Percentiles rank a stretch among this genome's conserved stretches.
phyloP scores from a whole-genome alignment of 148 eudicot species.

The Euryodendron excelsum region DNA sequence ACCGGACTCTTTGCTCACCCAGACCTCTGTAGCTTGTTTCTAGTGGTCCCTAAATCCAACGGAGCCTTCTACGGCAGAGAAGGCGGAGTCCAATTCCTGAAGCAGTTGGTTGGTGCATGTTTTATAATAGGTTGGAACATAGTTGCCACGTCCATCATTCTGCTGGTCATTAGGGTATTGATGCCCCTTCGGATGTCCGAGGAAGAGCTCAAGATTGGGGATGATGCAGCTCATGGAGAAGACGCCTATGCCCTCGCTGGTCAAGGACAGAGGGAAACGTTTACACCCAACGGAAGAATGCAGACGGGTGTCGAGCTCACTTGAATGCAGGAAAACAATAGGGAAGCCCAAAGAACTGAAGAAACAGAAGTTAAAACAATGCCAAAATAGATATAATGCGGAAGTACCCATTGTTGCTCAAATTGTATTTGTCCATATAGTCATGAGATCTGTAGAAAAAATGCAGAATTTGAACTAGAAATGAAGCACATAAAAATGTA shows the following conservation, averaged over 20 bases:
- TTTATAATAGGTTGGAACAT: constrained; percentile 28
- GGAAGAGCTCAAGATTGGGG: constrained; percentile 25
- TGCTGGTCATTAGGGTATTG: constrained; percentile 11
- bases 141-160: constrained; percentile 24
- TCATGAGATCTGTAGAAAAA: background rate
- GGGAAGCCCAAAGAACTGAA: background rate
- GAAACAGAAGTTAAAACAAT: background rate
- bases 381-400: background rate
- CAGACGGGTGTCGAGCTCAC: background rate
- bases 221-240: constrained; percentile 31
- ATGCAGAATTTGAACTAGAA: background rate
- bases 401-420: background rate
- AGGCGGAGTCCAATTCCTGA: constrained; percentile 17
- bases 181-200: constrained; percentile 26
- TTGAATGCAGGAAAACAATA: too few species aligned
- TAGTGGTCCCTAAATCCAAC: constrained; percentile 17
- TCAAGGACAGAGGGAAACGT: constrained; percentile 21
- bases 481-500: background rate
- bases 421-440: background rate
- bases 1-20: constrained; percentile 28
- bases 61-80: constrained; percentile 20
- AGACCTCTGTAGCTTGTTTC: constrained; percentile 20
- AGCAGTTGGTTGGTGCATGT: constrained; percentile 22
- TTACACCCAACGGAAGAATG: constrained; percentile 8
- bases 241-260: constrained; percentile 29